phyloP scores from a whole-genome alignment of 2,329 filamentous ascomycete genomes.

The Alternaria tenuissima region DNA sequence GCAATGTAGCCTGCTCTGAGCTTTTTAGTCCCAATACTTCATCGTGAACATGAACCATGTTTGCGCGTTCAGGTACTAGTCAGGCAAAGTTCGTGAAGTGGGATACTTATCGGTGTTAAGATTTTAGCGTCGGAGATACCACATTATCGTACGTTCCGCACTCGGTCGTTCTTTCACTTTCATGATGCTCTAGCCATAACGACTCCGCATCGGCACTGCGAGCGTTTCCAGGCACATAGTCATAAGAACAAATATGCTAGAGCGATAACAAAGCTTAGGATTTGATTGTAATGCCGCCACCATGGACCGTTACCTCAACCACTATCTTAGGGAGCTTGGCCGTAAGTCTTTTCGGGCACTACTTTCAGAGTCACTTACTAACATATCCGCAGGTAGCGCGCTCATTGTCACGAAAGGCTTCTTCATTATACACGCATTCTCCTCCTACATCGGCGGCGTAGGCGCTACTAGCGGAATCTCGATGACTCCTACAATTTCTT shows the following conservation, averaged over 20 bases:
- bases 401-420: constrained; percentile 23
- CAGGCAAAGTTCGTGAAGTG: constrained; percentile 15
- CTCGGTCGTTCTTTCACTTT: not conserved
- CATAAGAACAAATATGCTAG: constrained; percentile 16
- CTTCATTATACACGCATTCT: constrained; percentile 47
- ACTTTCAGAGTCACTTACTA: constrained; percentile 4
- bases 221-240: not conserved
- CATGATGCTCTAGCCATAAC: not conserved
- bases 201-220: constrained; percentile 3
- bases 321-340: constrained; percentile 15
- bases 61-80: constrained; percentile 9
- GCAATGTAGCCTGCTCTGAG: constrained; percentile 23
- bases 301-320: constrained; percentile 24
- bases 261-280: constrained; percentile 23
- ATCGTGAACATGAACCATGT: constrained; percentile 22
- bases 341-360: not conserved
- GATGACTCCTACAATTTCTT: constrained; percentile 83
- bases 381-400: constrained; percentile 16
- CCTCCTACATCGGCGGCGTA: constrained; percentile 66
- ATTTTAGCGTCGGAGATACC: constrained; percentile 24
- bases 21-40: constrained; percentile 30
- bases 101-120: constrained; percentile 25
- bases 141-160: not conserved
- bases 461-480: constrained; percentile 74
- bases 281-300: constrained; percentile 28